These are phyloP conservation scores for Stachybotrys chlorohalonatus DNA, from an alignment of 2,329 filamentous ascomycete genomes.

Conservation along the genomic window DNA sequence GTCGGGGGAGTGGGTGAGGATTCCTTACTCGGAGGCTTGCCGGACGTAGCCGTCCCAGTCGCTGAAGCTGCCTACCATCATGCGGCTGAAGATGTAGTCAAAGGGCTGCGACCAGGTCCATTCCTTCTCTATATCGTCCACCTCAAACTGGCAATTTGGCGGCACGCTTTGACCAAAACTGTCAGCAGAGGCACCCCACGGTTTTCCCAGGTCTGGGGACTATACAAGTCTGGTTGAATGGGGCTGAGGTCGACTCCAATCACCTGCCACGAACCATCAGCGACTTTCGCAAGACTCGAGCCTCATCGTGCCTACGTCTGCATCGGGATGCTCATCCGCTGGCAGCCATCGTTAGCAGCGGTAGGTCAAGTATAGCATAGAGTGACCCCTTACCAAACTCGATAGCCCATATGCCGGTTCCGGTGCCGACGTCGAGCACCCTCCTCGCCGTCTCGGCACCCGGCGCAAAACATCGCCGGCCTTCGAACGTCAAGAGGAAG, in stretches of 20 bases:
- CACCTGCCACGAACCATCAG: constrained; percentile 14
- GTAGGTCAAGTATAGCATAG: background rate
- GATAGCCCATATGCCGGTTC: constrained; percentile 29
- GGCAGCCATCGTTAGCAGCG: constrained; percentile 5
- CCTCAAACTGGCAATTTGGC: constrained; percentile 53
- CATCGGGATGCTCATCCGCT: constrained; percentile 33
- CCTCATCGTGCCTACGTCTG: constrained; percentile 8
- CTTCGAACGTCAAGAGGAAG: background rate
- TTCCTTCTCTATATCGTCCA: constrained; percentile 49
- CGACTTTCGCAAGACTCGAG: background rate
- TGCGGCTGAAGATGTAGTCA: constrained; percentile 50
- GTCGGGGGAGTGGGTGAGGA: constrained; percentile 26
- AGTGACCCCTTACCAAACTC: constrained; percentile 2
- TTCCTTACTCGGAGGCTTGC: constrained; percentile 22
- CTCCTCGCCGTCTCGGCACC: background rate
- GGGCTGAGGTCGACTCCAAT: constrained; percentile 49
- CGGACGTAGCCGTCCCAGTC: constrained; percentile 42
- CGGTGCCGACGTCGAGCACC: constrained; percentile 24
- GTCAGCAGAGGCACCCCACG: background rate
- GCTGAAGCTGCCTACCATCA: constrained; percentile 42
- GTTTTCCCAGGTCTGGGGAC: background rate
- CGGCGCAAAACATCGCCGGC: background rate
- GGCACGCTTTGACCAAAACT: constrained; percentile 28
- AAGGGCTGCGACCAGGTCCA: constrained; percentile 41
- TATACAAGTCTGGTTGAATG: constrained; percentile 40